These are phyloP conservation scores for Acmispon strigosus DNA, from an alignment of 306 rosid species.

Conservation along the genomic window DNA sequence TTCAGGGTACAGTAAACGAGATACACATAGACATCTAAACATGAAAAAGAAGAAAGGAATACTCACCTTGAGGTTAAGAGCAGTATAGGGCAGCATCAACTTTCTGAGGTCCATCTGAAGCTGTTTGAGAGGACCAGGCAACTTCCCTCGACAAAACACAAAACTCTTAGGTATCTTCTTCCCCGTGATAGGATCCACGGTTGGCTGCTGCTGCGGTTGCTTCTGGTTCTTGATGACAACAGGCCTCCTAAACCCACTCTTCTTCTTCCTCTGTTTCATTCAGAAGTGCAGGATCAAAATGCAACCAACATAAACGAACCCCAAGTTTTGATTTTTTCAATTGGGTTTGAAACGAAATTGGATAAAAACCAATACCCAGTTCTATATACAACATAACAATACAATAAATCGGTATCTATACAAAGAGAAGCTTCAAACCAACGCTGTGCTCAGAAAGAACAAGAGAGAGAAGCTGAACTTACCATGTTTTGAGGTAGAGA, in stretches of 20 bases:
- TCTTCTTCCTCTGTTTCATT: conserved; percentile 45
- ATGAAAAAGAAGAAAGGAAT: neutral
- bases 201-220: conserved; percentile 23
- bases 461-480: neutral
- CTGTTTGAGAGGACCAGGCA: conserved; percentile 78
- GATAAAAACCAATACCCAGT: neutral
- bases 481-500: conserved; percentile 5
- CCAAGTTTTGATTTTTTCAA: neutral
- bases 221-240: conserved; percentile 36
- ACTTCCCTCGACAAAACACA: conserved; percentile 73
- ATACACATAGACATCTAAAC: neutral
- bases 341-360: neutral
- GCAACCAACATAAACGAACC: neutral
- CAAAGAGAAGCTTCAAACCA: neutral
- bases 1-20: neutral
- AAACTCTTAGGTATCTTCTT: conserved; percentile 90
- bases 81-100: conserved; percentile 84
- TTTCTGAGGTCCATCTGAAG: conserved; percentile 89
- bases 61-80: conserved; percentile 67
- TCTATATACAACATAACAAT: neutral
- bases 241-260: conserved; percentile 47
- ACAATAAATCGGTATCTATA: neutral
- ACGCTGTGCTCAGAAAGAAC: neutral
- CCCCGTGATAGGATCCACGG: conserved; percentile 83
- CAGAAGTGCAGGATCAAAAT: neutral